Evolutionary conservation across 2,329 filamentous ascomycete species (phyloP), one percentile per base, ranked within the genome.

Genomic region (Beauveria sp.): DNA sequence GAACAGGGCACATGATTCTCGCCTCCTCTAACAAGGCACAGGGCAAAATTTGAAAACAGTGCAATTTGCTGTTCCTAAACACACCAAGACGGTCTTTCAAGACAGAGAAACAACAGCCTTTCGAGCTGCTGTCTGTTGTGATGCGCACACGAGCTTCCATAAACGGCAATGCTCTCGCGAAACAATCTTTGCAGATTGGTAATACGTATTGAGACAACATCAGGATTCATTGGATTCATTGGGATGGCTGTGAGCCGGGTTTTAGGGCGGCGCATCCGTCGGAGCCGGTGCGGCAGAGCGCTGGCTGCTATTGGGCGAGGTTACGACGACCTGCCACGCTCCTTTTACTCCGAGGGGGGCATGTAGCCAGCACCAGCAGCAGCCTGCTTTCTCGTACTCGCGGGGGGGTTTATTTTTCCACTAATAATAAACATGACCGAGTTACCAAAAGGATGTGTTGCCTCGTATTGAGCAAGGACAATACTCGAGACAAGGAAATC

Each of bases 241-340:
- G 22, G 18, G 20, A 10, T 22, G 18, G 8, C 16, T 18, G n/a
- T 14, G 42, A 45, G 42, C 53, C 55, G 46, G 56, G 56, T 46
- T 26, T 20, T 51, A 30, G 54, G 45, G 34, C 38, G 45, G 56
- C 26, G 57, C 57, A 45, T 30, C 57, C 58, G 49, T 60, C 58
- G 58, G 58, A 60, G 58, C 58, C 58, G 58, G 58, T 47, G 42
- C 58, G 50, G 58, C 58, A 60, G 24, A 47, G n/a, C 4, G 20
- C 45, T 18, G 45, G 49, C 38, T 22, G 16, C 42, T 18, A 42
- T 52, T 59, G 47, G 57, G 43, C 57, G 24, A 26, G 38, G 30
- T 20, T 14, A 40, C 18, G 30, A 46, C 30, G 20, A 24, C 54
- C 38, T 42, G 26, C 26, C 42, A n/a, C n/a, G 22, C 24, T 18